Conservation (phyloP, 2,329 filamentous ascomycete genomes). For the Penicillium sp. region DNA sequence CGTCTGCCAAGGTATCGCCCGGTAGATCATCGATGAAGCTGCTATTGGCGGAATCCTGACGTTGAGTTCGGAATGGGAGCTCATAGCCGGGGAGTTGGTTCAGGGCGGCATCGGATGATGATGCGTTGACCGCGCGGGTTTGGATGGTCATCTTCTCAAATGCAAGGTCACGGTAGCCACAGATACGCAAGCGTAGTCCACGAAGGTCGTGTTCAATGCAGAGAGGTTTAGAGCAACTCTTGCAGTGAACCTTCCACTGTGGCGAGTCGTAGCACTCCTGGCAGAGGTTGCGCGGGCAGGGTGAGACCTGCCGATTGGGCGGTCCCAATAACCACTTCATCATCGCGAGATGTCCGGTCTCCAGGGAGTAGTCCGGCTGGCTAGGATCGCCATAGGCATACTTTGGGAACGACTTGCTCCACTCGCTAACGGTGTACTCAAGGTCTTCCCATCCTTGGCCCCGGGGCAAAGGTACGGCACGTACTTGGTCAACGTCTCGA, state of each 20-base stretch:
- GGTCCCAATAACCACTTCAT: slow-evolving; percentile 48
- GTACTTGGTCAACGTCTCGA: slow-evolving; percentile 53
- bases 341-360: slow-evolving; percentile 41
- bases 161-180: slow-evolving; percentile 53
- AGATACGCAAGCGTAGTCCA: slow-evolving; percentile 53
- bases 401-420: slow-evolving; percentile 39
- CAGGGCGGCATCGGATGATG: slow-evolving; percentile 12
- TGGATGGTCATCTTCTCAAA: slow-evolving; percentile 46
- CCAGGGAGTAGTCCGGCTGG: slow-evolving; percentile 38
- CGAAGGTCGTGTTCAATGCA: slow-evolving; percentile 59
- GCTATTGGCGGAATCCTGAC: slow-evolving; percentile 32
- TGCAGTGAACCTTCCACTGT: slow-evolving; percentile 57
- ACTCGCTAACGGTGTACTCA: slow-evolving; percentile 46
- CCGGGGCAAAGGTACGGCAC: slow-evolving; percentile 54
- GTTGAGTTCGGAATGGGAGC: slow-evolving; percentile 31
- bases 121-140: slow-evolving; percentile 21
- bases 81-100: slow-evolving; percentile 23
- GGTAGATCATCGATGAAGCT: slow-evolving; percentile 35
- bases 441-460: slow-evolving; percentile 54
- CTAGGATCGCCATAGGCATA: slow-evolving; percentile 40
- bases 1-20: slow-evolving; percentile 26
- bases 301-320: slow-evolving; percentile 43
- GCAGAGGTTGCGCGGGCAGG: slow-evolving; percentile 54
- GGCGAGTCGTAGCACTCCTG: slow-evolving; percentile 56
- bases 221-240: slow-evolving; percentile 53